Evolutionary conservation across 1,284 basidiomycete species (phyloP), one percentile per base, ranked within the genome.

Genomic region (Sanghuangporus weigelae): DNA sequence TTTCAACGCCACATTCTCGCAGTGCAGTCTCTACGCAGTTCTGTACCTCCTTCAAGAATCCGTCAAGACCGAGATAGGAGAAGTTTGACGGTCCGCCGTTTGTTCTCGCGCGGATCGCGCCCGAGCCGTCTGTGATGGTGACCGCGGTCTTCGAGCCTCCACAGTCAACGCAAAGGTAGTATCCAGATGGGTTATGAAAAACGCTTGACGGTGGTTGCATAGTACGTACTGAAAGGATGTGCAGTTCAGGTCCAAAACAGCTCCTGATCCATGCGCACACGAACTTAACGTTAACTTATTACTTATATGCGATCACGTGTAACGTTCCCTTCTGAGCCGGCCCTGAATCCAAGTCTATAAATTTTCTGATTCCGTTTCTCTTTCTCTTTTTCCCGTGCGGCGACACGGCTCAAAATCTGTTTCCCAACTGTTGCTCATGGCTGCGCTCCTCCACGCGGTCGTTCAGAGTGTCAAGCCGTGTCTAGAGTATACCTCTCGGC

Each of bases 381-480:
- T 68, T 69, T 50, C 14, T 10, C 59, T 70, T 68, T 75, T 71
- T 74, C 78, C 81, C 60, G 89, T 92, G 89, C 89, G 89, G 89
- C 89, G 79, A 80, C 89, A 84, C 86, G 84, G 84, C 83, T 82
- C 50, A 26, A 81, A 78, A 70, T 73, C 74, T 79, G 86, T 77
- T 86, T 85, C 89, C 89, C 82, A 62, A 82, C 14, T 89, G 89
- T 92, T 92, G 89, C 89, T 92, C 89, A 87, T 88, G 78, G 79
- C 65, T 79, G 86, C 81, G 72, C 74, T 74, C 71, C 63, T 75
- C 70, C 70, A 88, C 79, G 86, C 83, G 81, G 86, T 80, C 75
- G 88, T 91, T 90, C 74, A 31, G 89, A 92, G 89, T 90, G 89
- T 92, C 90, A 90, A 80, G 86, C 81, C 80, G 87, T 88, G 89